Percentiles rank a stretch among this genome's conserved stretches.
phyloP scores from a whole-genome alignment of 768 basidiomycete genomes.

The Pulveroboletus sp. region DNA sequence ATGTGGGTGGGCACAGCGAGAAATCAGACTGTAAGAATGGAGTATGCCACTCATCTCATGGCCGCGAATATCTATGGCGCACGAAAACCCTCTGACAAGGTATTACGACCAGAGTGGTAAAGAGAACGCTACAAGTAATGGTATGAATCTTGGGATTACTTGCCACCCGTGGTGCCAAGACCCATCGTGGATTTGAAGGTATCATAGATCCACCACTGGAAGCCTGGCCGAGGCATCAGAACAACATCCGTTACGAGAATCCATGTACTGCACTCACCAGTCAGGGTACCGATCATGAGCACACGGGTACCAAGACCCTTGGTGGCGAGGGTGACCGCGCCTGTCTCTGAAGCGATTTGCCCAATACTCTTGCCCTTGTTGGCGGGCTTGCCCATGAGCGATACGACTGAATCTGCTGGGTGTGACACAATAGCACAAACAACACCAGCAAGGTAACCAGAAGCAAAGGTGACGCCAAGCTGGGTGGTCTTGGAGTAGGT shows the following conservation, averaged over 20 bases:
- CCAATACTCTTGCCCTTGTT: constrained; percentile 80
- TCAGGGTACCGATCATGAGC: constrained; percentile 69
- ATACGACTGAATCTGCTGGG: constrained; percentile 90
- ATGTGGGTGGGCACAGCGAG: background rate
- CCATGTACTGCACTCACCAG: constrained; percentile 25
- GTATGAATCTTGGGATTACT: constrained; percentile 39
- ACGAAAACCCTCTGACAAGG: background rate
- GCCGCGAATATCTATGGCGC: constrained; percentile 4
- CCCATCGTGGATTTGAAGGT: constrained; percentile 80
- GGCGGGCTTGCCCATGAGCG: constrained; percentile 83
- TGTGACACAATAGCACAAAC: constrained; percentile 95
- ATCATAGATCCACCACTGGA: constrained; percentile 95
- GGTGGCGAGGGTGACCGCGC: constrained; percentile 58
- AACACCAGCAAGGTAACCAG: constrained; percentile 93
- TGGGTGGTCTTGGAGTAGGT: constrained; percentile 77
- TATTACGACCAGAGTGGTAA: constrained; percentile 2
- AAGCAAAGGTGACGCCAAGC: constrained; percentile 83
- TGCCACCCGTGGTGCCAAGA: constrained; percentile 83
- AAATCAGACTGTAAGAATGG: background rate
- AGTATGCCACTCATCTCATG: background rate
- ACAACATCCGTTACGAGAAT: background rate
- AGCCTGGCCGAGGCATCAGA: constrained; percentile 41
- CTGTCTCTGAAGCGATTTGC: constrained; percentile 65
- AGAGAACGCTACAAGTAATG: background rate
- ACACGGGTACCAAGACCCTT: constrained; percentile 86